Evolutionary conservation across 345 rosid genomes (phyloP).

Genomic region (Brassica rapa): DNA sequence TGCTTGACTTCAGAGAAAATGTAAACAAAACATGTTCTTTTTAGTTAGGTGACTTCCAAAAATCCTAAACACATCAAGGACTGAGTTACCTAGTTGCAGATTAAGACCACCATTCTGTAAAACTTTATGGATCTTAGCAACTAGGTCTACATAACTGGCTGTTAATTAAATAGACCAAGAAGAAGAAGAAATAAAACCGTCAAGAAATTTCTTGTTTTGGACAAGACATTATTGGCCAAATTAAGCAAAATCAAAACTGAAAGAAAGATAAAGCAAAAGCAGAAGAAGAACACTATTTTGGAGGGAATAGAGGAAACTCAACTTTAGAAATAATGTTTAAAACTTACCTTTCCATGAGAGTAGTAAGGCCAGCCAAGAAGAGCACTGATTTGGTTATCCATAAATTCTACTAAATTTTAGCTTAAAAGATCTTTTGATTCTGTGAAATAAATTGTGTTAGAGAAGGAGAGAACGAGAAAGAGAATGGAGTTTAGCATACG

Average conservation of each 20-base stretch:
- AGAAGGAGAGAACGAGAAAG: slow-evolving; percentile 1
- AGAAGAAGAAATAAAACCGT: neutral
- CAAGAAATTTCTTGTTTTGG: slow-evolving; percentile 20
- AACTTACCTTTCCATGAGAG: slow-evolving; percentile 76
- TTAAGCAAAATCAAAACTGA: slow-evolving; percentile 16
- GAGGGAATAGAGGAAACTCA: slow-evolving; percentile 26
- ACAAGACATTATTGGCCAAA: slow-evolving; percentile 14
- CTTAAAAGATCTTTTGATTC: slow-evolving; percentile 11
- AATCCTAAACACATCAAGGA: slow-evolving; percentile 26
- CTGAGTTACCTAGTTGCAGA: slow-evolving; percentile 10
- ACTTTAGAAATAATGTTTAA: neutral
- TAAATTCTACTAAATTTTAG: slow-evolving; percentile 22
- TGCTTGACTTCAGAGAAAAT: neutral
- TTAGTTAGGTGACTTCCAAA: slow-evolving; percentile 14
- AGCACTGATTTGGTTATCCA: slow-evolving; percentile 70
- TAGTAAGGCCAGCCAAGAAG: slow-evolving; percentile 61
- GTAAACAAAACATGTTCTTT: neutral
- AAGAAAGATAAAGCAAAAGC: slow-evolving; percentile 23
- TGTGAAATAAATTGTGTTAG: neutral
- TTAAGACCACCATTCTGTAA: slow-evolving; percentile 6
- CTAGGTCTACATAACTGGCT: neutral
- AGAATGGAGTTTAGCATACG: neutral
- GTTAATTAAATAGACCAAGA: neutral
- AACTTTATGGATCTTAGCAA: neutral
- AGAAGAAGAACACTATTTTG: neutral